Percentiles rank a stretch among this genome's conserved stretches.
Conservation (phyloP, 768 basidiomycete species). For the Pulveroboletus sp. region DNA sequence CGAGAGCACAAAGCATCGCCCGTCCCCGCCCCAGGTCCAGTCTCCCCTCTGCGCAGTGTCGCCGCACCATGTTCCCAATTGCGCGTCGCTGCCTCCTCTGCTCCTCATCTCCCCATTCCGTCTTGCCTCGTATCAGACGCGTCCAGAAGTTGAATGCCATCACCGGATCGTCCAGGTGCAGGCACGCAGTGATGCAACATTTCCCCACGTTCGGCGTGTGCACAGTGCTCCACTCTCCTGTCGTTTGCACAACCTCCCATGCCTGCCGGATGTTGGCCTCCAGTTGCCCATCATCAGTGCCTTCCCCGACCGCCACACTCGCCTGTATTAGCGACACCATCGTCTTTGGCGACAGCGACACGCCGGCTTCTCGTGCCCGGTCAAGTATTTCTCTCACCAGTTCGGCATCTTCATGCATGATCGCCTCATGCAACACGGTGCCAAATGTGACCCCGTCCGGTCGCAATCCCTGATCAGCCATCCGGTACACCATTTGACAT, state of each 20-base stretch:
- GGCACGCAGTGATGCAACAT: constrained; percentile 45
- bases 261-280: constrained; percentile 37
- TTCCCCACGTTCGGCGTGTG: constrained; percentile 47
- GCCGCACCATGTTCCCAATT: constrained; percentile 36
- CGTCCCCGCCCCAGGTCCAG: constrained; percentile 18
- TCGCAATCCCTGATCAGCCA: constrained; percentile 42
- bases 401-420: constrained; percentile 38
- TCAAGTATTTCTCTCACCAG: constrained; percentile 42
- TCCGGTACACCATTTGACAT: constrained; percentile 43
- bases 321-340: constrained; percentile 45
- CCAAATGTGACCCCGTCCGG: constrained; percentile 56
- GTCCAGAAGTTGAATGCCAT: constrained; percentile 63
- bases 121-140: constrained; percentile 39
- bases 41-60: constrained; percentile 22
- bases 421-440: constrained; percentile 58
- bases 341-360: constrained; percentile 44
- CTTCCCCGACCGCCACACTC: constrained; percentile 28
- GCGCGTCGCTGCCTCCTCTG: constrained; percentile 40
- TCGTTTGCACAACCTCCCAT: constrained; percentile 38
- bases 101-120: constrained; percentile 45
- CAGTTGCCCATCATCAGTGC: constrained; percentile 24
- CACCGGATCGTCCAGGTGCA: constrained; percentile 43
- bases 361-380: constrained; percentile 34
- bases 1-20: constrained; percentile 20
- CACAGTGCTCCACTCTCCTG: constrained; percentile 33